phyloP scores from a whole-genome alignment of 2,329 filamentous ascomycete species.

The Cladobotryum protrusum region DNA sequence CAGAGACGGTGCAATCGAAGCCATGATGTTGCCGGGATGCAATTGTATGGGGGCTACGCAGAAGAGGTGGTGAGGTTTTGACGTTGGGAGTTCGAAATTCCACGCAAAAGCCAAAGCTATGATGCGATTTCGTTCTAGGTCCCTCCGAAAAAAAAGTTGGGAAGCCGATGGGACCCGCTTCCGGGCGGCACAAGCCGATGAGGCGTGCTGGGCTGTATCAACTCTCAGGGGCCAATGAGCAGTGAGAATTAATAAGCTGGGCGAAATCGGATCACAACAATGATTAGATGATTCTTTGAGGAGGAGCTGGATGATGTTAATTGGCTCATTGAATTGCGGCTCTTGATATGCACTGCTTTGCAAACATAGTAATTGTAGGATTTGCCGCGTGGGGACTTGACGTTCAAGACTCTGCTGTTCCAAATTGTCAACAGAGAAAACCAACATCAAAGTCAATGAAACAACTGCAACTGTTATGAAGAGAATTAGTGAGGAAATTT shows the following conservation, averaged over 20 bases:
- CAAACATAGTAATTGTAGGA: too few relatives aligned
- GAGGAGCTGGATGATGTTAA: too few relatives aligned
- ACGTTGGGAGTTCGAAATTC: not conserved
- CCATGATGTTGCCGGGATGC: constrained; percentile 25
- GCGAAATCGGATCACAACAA: not conserved
- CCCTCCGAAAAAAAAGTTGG: constrained; percentile 17
- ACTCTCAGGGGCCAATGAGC: constrained; percentile 2
- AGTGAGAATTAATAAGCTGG: not conserved
- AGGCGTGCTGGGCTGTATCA: not conserved
- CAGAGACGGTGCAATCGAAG: constrained; percentile 35
- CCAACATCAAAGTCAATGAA: too few relatives aligned
- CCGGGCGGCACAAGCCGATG: constrained; percentile 10
- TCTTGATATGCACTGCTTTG: too few relatives aligned
- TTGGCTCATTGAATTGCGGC: too few relatives aligned
- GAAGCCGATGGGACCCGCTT: constrained; percentile 16
- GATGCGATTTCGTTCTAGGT: not conserved
- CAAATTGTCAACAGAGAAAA: too few relatives aligned
- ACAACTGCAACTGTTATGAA: too few relatives aligned
- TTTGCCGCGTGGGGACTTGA: too few relatives aligned
- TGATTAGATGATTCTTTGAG: not conserved
- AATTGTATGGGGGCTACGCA: not conserved
- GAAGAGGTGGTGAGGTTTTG: constrained; percentile 2
- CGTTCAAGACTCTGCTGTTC: too few relatives aligned
- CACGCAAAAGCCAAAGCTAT: not conserved
- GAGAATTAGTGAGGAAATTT: too few relatives aligned